Percentiles rank a stretch among this genome's conserved stretches.
phyloP scores from a whole-genome alignment of 768 basidiomycete species.

The Dioszegia aurantiaca region DNA sequence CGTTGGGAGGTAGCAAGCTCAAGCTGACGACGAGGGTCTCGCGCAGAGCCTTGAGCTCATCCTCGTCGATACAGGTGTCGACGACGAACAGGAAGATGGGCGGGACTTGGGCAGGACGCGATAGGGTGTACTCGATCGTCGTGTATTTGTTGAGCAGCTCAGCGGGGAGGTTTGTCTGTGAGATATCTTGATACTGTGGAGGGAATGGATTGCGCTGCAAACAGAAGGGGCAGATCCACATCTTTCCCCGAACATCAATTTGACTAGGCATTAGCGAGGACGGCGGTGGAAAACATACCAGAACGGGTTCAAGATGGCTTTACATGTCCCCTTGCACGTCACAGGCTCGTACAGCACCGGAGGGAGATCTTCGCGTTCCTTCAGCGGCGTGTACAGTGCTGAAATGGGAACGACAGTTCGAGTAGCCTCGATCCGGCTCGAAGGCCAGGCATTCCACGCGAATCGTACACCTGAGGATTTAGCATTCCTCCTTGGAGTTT shows the following conservation, averaged over 20 bases:
- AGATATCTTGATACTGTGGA: slow-evolving; percentile 97
- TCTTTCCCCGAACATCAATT: slow-evolving; percentile 95
- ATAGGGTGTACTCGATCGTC: slow-evolving; percentile 98
- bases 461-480: slow-evolving; percentile 71
- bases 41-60: slow-evolving; percentile 90
- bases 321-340: slow-evolving; percentile 95
- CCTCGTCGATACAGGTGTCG: slow-evolving; percentile 87
- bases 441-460: slow-evolving; percentile 99
- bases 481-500: not conserved
- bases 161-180: slow-evolving; percentile 90
- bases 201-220: slow-evolving; percentile 95
- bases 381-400: slow-evolving; percentile 94
- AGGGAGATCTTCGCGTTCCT: slow-evolving; percentile 87
- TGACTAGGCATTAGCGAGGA: slow-evolving; percentile 60
- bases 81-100: slow-evolving; percentile 97
- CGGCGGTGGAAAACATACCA: slow-evolving; percentile 61
- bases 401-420: slow-evolving; percentile 96
- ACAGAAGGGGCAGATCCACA: slow-evolving; percentile 99
- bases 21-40: slow-evolving; percentile 94
- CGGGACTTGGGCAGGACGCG: slow-evolving; percentile 82
- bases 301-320: slow-evolving; percentile 95
- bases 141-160: slow-evolving; percentile 97
- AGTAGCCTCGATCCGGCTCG: slow-evolving; percentile 95
- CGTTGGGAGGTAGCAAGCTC: slow-evolving; percentile 86
- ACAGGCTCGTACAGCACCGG: slow-evolving; percentile 97